Evolutionary conservation across 2,329 filamentous ascomycete genomes (phyloP).

Genomic region (Colletotrichum somersetense): DNA sequence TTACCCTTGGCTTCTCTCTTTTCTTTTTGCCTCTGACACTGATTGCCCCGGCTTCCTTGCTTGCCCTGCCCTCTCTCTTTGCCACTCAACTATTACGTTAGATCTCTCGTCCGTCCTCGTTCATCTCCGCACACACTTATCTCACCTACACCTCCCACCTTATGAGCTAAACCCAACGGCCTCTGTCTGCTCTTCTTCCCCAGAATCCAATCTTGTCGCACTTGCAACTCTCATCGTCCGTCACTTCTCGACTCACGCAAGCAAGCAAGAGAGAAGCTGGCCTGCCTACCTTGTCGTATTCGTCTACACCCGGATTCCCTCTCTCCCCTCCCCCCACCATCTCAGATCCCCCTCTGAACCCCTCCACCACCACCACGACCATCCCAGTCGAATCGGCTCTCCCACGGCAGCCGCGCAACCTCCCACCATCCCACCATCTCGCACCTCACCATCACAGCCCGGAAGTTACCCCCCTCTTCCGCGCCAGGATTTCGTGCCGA

Average conservation of each 20-base stretch:
- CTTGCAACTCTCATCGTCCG: not conserved
- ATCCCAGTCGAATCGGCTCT: constrained; percentile 43
- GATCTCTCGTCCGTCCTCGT: constrained; percentile 22
- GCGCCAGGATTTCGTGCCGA: constrained; percentile 30
- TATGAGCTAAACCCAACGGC: constrained; percentile 13
- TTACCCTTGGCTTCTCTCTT: constrained; percentile 22
- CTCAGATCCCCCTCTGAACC: constrained; percentile 33
- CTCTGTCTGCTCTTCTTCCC: constrained; percentile 1
- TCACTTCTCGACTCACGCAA: constrained; percentile 8
- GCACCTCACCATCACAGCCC: constrained; percentile 23
- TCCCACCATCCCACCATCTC: constrained; percentile 39
- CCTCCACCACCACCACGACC: constrained; percentile 38
- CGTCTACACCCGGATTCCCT: constrained; percentile 29
- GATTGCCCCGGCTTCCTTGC: constrained; percentile 22
- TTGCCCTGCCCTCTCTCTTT: constrained; percentile 24
- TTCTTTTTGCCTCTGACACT: constrained; percentile 13
- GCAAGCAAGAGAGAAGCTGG: constrained; percentile 3
- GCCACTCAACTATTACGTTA: constrained; percentile 15
- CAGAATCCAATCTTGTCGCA: constrained; percentile 8
- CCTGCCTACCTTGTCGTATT: constrained; percentile 14
- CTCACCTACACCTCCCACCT: constrained; percentile 13
- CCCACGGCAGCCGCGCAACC: constrained; percentile 41
- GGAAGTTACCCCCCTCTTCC: constrained; percentile 35
- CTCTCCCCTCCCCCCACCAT: constrained; percentile 31
- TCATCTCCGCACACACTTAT: constrained; percentile 30